Conservation (phyloP, 2,329 filamentous ascomycete species). For the Pyricularia grisea region DNA sequence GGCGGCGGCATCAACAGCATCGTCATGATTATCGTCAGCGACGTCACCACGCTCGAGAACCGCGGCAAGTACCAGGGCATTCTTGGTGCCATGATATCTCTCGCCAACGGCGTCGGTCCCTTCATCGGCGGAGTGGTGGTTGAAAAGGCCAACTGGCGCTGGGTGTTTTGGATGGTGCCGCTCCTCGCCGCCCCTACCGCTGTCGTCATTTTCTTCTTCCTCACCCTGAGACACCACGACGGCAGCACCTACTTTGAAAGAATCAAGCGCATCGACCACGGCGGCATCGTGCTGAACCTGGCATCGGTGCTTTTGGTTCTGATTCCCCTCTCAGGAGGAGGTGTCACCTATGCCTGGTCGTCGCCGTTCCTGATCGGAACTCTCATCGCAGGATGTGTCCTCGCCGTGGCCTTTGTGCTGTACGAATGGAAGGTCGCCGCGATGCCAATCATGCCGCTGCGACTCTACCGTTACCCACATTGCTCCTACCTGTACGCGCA, state of each 20-base stretch:
- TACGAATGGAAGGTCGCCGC: conserved; percentile 9
- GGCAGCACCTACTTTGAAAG: conserved; percentile 36
- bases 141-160: conserved; percentile 28
- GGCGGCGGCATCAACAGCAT: conserved; percentile 51
- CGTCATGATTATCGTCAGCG: conserved; percentile 52
- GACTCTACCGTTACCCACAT: conserved; percentile 7
- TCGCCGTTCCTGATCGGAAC: conserved; percentile 51
- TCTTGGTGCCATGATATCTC: conserved; percentile 26
- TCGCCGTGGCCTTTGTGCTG: conserved; percentile 8
- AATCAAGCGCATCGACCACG: conserved; percentile 47
- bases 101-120: conserved; percentile 32
- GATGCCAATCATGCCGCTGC: conserved; percentile 11
- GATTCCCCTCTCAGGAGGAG: conserved; percentile 51
- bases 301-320: conserved; percentile 49
- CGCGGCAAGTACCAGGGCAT: conserved; percentile 45
- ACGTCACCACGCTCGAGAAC: conserved; percentile 48
- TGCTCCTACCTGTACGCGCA: conserved; percentile 8
- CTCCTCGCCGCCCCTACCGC: conserved; percentile 37
- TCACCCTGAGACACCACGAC: conserved; percentile 33
- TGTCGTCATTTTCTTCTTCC: conserved; percentile 32
- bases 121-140: conserved; percentile 32
- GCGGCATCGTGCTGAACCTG: conserved; percentile 43
- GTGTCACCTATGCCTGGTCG: conserved; percentile 44
- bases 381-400: conserved; percentile 23
- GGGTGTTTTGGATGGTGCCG: conserved; percentile 36